Conservation (phyloP, 2,329 filamentous ascomycete species). For the Juglanconis oblonga region DNA sequence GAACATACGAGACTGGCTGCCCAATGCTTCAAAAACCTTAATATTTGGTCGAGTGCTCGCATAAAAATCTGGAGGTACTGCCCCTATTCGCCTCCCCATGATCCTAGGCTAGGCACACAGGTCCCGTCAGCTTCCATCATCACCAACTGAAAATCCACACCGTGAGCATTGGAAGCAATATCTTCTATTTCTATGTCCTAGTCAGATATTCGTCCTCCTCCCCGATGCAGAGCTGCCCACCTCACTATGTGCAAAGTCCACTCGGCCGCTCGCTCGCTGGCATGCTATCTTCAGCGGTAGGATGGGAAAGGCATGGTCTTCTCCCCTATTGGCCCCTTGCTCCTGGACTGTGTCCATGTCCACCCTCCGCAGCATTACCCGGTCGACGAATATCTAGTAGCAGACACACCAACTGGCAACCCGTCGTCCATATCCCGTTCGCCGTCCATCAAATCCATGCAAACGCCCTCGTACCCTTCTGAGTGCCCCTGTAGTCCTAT, state of each 20-base stretch:
- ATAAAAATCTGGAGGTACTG: no score
- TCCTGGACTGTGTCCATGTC: not conserved
- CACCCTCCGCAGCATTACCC: not conserved
- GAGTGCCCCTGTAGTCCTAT: not conserved
- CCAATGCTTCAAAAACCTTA: no score
- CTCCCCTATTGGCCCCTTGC: not conserved
- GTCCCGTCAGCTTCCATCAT: not conserved
- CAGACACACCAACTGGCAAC: not conserved
- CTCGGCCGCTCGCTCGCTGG: not conserved
- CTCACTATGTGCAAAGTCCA: slow-evolving; percentile 5
- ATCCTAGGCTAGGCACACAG: no score
- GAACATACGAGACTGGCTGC: no score
- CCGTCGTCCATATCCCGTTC: not conserved
- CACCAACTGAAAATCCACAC: not conserved
- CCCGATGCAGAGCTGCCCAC: not conserved
- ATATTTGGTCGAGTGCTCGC: no score
- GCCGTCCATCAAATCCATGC: not conserved
- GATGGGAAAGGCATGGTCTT: not conserved
- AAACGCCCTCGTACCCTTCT: not conserved
- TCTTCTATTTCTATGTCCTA: slow-evolving; percentile 18
- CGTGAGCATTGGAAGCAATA: not conserved
- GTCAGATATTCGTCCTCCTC: slow-evolving; percentile 2
- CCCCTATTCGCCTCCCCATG: no score
- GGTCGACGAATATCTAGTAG: not conserved
- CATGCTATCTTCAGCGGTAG: not conserved